These are phyloP conservation scores for Murraya koenigii DNA, from an alignment of 345 rosid genomes.

Conservation along the genomic window DNA sequence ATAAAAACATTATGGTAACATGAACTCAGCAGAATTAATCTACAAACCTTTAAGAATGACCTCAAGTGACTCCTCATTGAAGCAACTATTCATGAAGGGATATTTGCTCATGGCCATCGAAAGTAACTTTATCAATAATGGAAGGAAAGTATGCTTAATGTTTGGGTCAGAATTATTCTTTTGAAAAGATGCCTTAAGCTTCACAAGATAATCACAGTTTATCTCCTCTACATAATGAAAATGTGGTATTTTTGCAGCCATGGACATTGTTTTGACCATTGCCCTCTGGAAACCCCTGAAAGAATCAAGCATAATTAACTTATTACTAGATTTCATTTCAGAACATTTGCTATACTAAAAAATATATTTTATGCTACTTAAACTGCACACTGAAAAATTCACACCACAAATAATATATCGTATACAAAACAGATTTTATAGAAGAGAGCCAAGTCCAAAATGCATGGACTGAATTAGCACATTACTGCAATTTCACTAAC, in stretches of 20 bases:
- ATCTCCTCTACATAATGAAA: conserved; percentile 95
- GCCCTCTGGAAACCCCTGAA: conserved; percentile 84
- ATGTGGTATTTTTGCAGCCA: conserved; percentile 92
- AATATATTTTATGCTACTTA: background rate
- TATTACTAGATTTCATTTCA: background rate
- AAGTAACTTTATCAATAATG: conserved; percentile 73
- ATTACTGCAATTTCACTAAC: background rate
- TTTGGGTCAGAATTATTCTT: conserved; percentile 58
- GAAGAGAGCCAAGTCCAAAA: background rate
- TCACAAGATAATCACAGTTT: conserved; percentile 70
- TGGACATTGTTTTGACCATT: conserved; percentile 93
- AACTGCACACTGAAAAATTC: background rate
- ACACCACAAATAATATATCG: background rate
- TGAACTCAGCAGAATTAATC: conserved; percentile 3
- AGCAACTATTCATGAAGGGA: conserved; percentile 84
- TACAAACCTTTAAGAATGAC: conserved; percentile 68
- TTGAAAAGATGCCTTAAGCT: conserved; percentile 70
- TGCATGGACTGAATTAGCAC: background rate
- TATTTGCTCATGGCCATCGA: conserved; percentile 78
- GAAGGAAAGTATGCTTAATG: conserved; percentile 85
- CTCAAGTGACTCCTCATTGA: conserved; percentile 70
- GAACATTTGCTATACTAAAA: background rate
- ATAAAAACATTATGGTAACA: background rate
- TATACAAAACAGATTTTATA: background rate
- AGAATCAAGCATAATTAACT: background rate